A percentile compares a stretch with the other conserved stretches of the same genome.
Conservation (phyloP, 2,329 filamentous ascomycete species). For the Colletotrichum magnum region DNA sequence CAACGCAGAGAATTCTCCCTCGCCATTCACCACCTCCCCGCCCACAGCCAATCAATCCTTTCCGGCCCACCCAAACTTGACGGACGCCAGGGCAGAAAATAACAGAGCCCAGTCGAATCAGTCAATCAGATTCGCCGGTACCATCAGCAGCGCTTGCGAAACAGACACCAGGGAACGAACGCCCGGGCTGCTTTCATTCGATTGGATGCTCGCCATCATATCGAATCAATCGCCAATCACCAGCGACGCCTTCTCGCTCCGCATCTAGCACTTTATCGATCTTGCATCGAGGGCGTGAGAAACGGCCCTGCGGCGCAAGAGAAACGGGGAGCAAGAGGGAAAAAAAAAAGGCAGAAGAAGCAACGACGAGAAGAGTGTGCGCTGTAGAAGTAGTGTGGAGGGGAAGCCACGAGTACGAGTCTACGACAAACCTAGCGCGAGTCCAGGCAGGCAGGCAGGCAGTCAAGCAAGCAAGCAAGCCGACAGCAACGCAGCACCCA, state of each 20-base stretch:
- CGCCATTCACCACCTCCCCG: conserved; percentile 57
- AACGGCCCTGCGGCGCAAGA: conserved; percentile 22
- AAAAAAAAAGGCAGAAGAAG: conserved; percentile 13
- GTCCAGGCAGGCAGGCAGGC: neutral
- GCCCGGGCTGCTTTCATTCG: conserved; percentile 30
- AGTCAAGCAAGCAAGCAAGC: conserved; percentile 8
- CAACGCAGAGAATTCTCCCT: conserved; percentile 63
- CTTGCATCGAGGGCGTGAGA: conserved; percentile 31
- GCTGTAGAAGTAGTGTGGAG: conserved; percentile 19
- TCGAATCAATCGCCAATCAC: conserved; percentile 37
- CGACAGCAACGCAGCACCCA: conserved; percentile 15
- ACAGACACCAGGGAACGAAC: conserved; percentile 31
- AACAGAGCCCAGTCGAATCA: conserved; percentile 42
- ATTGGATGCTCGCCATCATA: conserved; percentile 30
- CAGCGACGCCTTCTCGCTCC: conserved; percentile 30
- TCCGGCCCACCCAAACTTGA: conserved; percentile 53
- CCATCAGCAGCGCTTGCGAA: conserved; percentile 34
- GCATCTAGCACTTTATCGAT: conserved; percentile 39
- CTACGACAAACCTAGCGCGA: neutral
- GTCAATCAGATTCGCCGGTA: conserved; percentile 49
- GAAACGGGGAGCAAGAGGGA: conserved; percentile 15
- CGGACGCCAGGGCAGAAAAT: conserved; percentile 41
- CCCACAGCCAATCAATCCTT: conserved; percentile 65
- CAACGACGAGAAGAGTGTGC: neutral
- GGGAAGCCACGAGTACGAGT: conserved; percentile 1